These are phyloP conservation scores for Lathyrus tuberosus DNA, from an alignment of 306 rosid genomes.

Conservation along the genomic window DNA sequence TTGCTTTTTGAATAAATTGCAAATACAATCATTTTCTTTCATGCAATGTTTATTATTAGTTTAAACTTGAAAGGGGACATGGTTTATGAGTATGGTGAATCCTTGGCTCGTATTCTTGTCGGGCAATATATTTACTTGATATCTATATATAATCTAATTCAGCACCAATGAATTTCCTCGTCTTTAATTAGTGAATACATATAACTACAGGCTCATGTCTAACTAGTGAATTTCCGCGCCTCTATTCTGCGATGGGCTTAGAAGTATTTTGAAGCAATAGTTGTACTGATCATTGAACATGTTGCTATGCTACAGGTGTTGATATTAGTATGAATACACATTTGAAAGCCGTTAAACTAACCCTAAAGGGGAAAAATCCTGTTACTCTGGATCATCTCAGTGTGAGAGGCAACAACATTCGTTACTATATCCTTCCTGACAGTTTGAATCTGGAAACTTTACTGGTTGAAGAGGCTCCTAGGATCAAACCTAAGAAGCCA, in stretches of 20 bases:
- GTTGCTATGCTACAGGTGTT: constrained; percentile 53
- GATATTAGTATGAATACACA: constrained; percentile 72
- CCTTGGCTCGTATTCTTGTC: background rate
- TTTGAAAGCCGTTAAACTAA: constrained; percentile 89
- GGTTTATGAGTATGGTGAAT: constrained; percentile 10
- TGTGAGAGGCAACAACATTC: constrained; percentile 90
- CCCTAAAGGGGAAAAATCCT: constrained; percentile 91
- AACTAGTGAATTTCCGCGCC: background rate
- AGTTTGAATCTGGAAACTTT: constrained; percentile 56
- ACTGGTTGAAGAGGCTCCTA: constrained; percentile 60
- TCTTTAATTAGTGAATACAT: background rate
- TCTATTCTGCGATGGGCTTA: background rate
- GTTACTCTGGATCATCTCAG: constrained; percentile 94
- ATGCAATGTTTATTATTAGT: constrained; percentile 13
- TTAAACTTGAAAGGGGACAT: constrained; percentile 18
- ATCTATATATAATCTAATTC: constrained; percentile 17
- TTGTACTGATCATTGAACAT: constrained; percentile 41
- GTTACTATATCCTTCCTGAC: constrained; percentile 70
- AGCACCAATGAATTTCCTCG: background rate
- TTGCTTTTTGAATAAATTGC: background rate
- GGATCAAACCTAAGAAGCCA: constrained; percentile 96
- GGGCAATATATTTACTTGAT: background rate
- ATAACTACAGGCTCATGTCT: constrained; percentile 14
- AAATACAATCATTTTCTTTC: background rate
- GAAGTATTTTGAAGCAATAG: constrained; percentile 32